These are phyloP conservation scores for Suillus sp. DNA, from an alignment of 768 basidiomycete species.

Conservation along the genomic window DNA sequence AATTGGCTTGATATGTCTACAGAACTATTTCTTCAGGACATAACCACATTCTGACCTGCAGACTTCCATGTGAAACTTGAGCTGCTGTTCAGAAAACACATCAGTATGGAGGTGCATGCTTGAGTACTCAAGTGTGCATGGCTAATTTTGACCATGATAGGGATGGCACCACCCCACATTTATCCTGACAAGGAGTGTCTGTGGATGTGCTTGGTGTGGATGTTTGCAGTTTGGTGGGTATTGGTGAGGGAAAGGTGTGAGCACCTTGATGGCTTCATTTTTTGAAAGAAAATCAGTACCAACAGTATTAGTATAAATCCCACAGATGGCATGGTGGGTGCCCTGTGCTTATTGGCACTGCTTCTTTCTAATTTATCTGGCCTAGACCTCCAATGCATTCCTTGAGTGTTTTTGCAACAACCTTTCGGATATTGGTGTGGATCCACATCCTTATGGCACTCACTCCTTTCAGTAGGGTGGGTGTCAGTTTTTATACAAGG, in stretches of 20 bases:
- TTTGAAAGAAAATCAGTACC: background rate
- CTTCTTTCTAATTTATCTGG: too few relatives aligned
- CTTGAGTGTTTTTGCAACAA: conserved; percentile 43
- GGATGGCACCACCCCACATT: conserved; percentile 35
- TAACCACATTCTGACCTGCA: background rate
- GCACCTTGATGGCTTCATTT: conserved; percentile 6
- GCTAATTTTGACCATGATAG: conserved; percentile 14
- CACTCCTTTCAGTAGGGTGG: conserved; percentile 43
- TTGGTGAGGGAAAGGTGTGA: conserved; percentile 1
- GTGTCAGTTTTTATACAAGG: conserved; percentile 39
- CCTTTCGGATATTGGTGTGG: conserved; percentile 40
- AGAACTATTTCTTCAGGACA: background rate
- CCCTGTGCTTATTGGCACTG: background rate
- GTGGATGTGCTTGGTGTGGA: conserved; percentile 39
- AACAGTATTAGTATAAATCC: background rate
- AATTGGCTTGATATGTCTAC: background rate
- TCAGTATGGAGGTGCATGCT: conserved; percentile 28
- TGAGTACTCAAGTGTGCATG: too few relatives aligned
- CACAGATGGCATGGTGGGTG: conserved; percentile 4
- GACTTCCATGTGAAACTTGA: conserved; percentile 21
- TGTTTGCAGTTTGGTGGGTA: conserved; percentile 31
- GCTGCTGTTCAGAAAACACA: conserved; percentile 30
- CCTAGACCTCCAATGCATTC: conserved; percentile 32
- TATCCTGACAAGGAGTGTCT: conserved; percentile 26
- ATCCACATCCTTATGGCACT: conserved; percentile 32